phyloP scores from a whole-genome alignment of 2,329 filamentous ascomycete species.

The Seiridium cupressi region DNA sequence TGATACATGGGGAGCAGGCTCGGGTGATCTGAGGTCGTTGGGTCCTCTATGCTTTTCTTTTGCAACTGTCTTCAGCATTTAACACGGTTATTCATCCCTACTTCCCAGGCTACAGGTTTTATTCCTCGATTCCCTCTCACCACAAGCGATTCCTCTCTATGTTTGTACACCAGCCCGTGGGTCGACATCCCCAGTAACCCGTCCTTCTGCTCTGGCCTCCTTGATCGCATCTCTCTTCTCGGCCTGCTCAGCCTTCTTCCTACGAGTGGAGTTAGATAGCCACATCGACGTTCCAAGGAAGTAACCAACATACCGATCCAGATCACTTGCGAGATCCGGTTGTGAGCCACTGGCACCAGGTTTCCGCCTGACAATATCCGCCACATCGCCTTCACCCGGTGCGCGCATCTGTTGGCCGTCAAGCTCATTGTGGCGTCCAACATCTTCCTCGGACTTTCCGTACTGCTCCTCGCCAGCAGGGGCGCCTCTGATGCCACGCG shows the following conservation, averaged over 20 bases:
- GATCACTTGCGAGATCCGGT: conserved; percentile 27
- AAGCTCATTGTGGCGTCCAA: conserved; percentile 19
- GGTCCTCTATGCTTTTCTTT: too few species aligned
- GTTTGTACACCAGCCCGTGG: conserved; percentile 15
- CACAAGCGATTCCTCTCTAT: not conserved
- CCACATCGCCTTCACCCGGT: conserved; percentile 25
- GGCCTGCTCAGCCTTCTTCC: conserved; percentile 24
- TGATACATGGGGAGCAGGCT: too few species aligned
- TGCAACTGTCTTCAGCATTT: too few species aligned
- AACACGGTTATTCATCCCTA: too few species aligned
- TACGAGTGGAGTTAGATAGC: conserved; percentile 5
- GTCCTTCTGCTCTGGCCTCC: conserved; percentile 21
- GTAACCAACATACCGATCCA: conserved; percentile 24
- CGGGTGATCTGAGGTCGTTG: too few species aligned
- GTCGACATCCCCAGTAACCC: conserved; percentile 18
- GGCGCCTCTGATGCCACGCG: conserved; percentile 21
- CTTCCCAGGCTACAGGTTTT: too few species aligned
- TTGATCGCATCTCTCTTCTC: conserved; percentile 18
- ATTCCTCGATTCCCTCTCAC: too few species aligned
- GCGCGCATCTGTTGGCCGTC: conserved; percentile 28
- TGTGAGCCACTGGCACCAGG: conserved; percentile 23
- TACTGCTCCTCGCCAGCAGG: conserved; percentile 20
- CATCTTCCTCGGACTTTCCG: conserved; percentile 18
- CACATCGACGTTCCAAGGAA: not conserved
- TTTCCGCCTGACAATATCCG: conserved; percentile 21